phyloP scores from a whole-genome alignment of 345 rosid genomes.

The Salix exigua region DNA sequence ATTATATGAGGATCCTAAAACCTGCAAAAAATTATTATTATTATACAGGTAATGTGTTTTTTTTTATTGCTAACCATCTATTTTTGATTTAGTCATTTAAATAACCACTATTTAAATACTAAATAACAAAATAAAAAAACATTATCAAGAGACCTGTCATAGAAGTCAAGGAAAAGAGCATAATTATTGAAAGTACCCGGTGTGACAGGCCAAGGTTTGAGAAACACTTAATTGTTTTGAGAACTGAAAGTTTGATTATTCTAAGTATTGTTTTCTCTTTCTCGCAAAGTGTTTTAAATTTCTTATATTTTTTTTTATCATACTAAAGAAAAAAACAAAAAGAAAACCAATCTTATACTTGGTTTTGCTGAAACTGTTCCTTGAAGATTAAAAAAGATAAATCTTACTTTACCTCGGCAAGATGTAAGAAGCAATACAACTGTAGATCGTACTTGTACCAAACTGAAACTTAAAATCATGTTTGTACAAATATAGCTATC shows the following conservation, averaged over 20 bases:
- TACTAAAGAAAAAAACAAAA: too few species aligned
- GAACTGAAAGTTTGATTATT: too few species aligned
- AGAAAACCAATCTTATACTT: background rate
- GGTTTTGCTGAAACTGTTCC: background rate
- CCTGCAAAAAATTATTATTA: too few species aligned
- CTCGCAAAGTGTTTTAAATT: background rate
- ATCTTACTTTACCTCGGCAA: background rate
- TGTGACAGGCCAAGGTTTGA: background rate
- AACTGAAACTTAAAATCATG: background rate
- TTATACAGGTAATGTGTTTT: accelerated
- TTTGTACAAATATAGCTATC: background rate
- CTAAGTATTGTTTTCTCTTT: background rate
- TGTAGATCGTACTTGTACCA: background rate
- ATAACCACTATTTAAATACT: too few species aligned
- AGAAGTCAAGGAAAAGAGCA: background rate
- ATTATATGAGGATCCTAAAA: accelerated
- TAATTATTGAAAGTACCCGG: background rate
- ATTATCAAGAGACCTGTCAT: background rate
- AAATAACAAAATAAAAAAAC: too few species aligned
- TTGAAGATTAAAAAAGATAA: background rate
- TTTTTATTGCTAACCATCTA: too few species aligned
- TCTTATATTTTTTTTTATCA: too few species aligned
- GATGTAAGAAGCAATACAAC: background rate
- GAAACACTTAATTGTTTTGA: background rate
- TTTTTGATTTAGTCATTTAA: too few species aligned